Base-by-base conservation (phyloP, 1,284 basidiomycete genomes). In the Fomes fomentarius region DNA sequence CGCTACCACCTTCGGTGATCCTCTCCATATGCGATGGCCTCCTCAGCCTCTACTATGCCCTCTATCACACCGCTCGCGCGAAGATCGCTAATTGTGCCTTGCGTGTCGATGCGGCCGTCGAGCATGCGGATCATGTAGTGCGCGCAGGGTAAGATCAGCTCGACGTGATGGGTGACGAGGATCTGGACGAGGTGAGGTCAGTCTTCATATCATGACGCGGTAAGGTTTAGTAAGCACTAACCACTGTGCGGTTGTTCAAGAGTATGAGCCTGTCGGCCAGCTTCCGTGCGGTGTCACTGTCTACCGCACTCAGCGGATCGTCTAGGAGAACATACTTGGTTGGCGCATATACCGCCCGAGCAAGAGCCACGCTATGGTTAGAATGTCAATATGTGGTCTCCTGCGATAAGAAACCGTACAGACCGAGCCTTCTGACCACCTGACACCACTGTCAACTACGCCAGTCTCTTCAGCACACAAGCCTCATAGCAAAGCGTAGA, bases 91-190 rank as follows among this genome's bases (percentile, higher is more conserved):
- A 88, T 72, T 0, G 76, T 79, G 1, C 89, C 89, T 60, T 89
- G 83, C 0, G 82, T 82, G 50, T 89, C 85, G 49, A 91, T 83
- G 10, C 84, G 76, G 3, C 89, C 89, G 61, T 89, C 86, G 3
- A 89, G 75, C 84, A 91, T 86, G 15, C 85, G 81, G 6, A 91
- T 79, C 17, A 89, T 74, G 63, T 89, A 89, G 55, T 84, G 68
- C 0, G 87, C 80, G 1, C 81, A 84, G 0, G 88, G 87, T 19
- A 90, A 76, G 19, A 90, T 85, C 2, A 91, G 76, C 52, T 89
- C 85, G 42, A 90, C 84, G 57, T 91, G 87, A 61, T 91, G 88
- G 0, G 89, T 91, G 14, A 89, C 85, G 6, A 89, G 75, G 40
- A 88, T 70, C 83, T 86, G 57, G 6, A 30, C 28, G 28, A 30